Conservation (phyloP, 306 rosid species). For the Prunus fruticosa region DNA sequence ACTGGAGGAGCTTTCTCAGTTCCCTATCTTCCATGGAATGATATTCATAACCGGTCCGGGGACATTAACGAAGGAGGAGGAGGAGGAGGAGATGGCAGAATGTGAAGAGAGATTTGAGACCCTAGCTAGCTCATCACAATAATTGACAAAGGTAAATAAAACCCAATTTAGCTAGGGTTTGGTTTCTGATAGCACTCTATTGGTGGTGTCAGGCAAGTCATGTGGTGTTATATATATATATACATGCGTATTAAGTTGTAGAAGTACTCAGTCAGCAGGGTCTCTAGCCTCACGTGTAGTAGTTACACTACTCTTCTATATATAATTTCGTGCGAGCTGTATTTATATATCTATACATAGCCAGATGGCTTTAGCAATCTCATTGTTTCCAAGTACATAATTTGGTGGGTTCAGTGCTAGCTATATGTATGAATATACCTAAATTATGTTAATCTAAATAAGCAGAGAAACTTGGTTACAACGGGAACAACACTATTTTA, state of each 20-base stretch:
- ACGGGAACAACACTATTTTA: no score
- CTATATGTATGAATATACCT: background rate
- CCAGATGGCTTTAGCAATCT: background rate
- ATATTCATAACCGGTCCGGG: no score
- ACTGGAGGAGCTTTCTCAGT: conserved; percentile 33
- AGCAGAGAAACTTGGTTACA: no score
- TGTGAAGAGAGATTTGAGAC: background rate
- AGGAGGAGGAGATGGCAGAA: conserved; percentile 5
- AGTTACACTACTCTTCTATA: background rate
- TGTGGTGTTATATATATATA: background rate
- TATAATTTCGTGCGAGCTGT: background rate
- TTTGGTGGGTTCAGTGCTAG: conserved; percentile 4
- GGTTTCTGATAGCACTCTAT: background rate
- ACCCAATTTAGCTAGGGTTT: conserved; percentile 11
- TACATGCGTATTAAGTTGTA: background rate
- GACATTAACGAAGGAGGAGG: conserved; percentile 26
- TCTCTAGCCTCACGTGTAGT: conserved; percentile 3
- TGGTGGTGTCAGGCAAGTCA: background rate
- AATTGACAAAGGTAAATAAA: conserved; percentile 19
- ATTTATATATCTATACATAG: background rate
- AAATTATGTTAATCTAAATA: no score
- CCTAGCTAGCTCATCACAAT: conserved; percentile 12
- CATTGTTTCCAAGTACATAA: background rate
- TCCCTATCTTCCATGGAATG: conserved; percentile 75
- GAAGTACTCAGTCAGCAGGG: background rate